A percentile compares a stretch with the other conserved stretches of the same genome.
These are phyloP conservation scores for Striga hermonthica DNA, from an alignment of 305 asterid genomes.

Conservation along the genomic window DNA sequence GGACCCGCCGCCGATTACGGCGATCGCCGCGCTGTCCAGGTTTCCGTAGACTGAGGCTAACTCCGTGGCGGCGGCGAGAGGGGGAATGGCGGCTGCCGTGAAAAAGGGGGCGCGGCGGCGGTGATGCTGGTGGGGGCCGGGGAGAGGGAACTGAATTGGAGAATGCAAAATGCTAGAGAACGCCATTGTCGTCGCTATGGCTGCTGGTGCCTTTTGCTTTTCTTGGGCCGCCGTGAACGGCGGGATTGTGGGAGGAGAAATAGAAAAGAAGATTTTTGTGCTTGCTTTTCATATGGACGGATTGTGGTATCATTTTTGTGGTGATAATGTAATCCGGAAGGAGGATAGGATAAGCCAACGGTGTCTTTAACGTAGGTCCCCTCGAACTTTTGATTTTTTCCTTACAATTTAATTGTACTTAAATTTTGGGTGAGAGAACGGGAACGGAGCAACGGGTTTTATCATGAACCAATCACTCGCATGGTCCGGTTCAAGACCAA, in stretches of 20 bases:
- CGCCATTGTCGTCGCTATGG: slow-evolving; percentile 40
- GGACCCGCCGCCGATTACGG: slow-evolving; percentile 70
- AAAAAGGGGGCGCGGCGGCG: slow-evolving; percentile 39
- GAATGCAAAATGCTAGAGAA: slow-evolving; percentile 49
- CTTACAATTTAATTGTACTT: too few species aligned
- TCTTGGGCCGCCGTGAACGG: slow-evolving; percentile 22
- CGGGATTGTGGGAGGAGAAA: slow-evolving; percentile 31
- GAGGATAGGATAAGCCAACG: slow-evolving; percentile 37
- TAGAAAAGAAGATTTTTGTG: not conserved
- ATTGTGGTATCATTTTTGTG: slow-evolving; percentile 15
- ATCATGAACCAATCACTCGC: too few species aligned
- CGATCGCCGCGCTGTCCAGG: slow-evolving; percentile 64
- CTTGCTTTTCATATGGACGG: not conserved
- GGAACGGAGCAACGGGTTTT: too few species aligned
- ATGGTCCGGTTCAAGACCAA: too few species aligned
- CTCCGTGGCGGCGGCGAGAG: slow-evolving; percentile 57
- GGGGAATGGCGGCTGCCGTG: slow-evolving; percentile 59
- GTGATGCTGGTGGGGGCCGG: slow-evolving; percentile 26
- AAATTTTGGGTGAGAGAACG: too few species aligned
- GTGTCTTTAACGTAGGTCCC: too few species aligned
- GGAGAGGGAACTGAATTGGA: slow-evolving; percentile 41
- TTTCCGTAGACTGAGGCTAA: slow-evolving; percentile 41
- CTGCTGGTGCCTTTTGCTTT: not conserved
- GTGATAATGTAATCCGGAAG: slow-evolving; percentile 35
- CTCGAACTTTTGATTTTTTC: too few species aligned